Evolutionary conservation across 805 yeast genomes (phyloP).

Genomic region (Lipomyces oligophaga): DNA sequence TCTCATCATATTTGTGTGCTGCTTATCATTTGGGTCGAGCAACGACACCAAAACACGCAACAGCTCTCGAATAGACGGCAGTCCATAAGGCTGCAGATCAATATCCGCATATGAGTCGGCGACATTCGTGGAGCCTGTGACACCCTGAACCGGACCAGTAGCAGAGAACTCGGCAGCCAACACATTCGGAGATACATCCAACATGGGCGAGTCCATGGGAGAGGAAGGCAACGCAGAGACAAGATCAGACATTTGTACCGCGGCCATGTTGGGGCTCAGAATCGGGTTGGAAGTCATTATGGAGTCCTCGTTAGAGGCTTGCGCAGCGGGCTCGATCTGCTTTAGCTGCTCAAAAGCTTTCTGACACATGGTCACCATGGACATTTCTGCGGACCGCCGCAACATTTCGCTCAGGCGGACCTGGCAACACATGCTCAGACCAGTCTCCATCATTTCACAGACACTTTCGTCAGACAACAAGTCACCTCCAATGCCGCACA

Average conservation of each 20-base stretch:
- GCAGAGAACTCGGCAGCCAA: constrained; percentile 19
- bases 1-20: constrained; percentile 82
- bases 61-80: constrained; percentile 72
- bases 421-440: constrained; percentile 87
- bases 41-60: constrained; percentile 71
- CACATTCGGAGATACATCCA: constrained; percentile 19
- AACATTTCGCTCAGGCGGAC: constrained; percentile 86
- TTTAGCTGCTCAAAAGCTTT: constrained; percentile 61
- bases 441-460: constrained; percentile 85
- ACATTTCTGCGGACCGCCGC: constrained; percentile 81
- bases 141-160: constrained; percentile 3
- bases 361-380: constrained; percentile 66
- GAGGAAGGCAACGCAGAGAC: constrained; percentile 16
- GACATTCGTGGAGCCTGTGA: too few relatives aligned
- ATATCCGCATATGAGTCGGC: constrained; percentile 21
- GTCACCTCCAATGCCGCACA: constrained; percentile 60
- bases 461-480: constrained; percentile 76
- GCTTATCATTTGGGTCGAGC: constrained; percentile 76
- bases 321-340: constrained; percentile 47
- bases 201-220: constrained; percentile 11
- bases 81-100: constrained; percentile 51
- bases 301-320: constrained; percentile 36
- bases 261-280: constrained; percentile 43
- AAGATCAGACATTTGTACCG: constrained; percentile 54
- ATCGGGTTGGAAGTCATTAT: constrained; percentile 35